Percentiles rank a stretch among this genome's conserved stretches.
These are phyloP conservation scores for Ottelia alismoides DNA, from an alignment of 106 monocot genomes.

Conservation along the genomic window DNA sequence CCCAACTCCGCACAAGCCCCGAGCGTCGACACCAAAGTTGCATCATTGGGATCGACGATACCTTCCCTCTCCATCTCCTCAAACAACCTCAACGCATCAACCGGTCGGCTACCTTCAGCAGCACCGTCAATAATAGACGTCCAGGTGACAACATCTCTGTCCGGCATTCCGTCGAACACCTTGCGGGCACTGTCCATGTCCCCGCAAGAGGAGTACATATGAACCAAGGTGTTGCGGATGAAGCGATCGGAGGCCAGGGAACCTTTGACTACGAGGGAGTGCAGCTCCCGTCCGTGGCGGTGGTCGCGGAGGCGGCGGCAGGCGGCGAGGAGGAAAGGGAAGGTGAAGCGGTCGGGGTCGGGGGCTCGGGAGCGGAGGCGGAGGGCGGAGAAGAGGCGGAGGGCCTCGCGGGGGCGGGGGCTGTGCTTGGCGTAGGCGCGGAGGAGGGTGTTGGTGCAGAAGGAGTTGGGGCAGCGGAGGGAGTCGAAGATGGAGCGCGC, in stretches of 20 bases:
- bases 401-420: conserved; percentile 1
- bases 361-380: background rate
- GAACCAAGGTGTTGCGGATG: conserved; percentile 15
- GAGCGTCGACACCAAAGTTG: conserved; percentile 13
- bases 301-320: conserved; percentile 6
- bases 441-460: conserved; percentile 12
- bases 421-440: conserved; percentile 5
- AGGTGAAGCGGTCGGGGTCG: conserved; percentile 14
- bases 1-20: conserved; percentile 17
- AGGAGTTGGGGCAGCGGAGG: conserved; percentile 4
- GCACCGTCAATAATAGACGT: conserved; percentile 15
- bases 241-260: background rate
- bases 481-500: conserved; percentile 12
- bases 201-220: conserved; percentile 15
- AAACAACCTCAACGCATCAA: conserved; percentile 8
- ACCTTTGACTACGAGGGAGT: conserved; percentile 8
- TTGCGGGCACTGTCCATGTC: conserved; percentile 1
- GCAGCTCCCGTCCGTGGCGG: conserved; percentile 5
- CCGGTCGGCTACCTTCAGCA: conserved; percentile 4
- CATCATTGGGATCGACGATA: conserved; percentile 12
- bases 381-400: conserved; percentile 1
- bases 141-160: conserved; percentile 19
- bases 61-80: background rate
- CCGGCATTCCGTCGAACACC: conserved; percentile 17
- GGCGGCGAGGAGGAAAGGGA: conserved; percentile 18